Percentiles rank a stretch among this genome's conserved stretches.
Conservation (phyloP, 345 rosid species). For the Psidium friedrichsthalianum region DNA sequence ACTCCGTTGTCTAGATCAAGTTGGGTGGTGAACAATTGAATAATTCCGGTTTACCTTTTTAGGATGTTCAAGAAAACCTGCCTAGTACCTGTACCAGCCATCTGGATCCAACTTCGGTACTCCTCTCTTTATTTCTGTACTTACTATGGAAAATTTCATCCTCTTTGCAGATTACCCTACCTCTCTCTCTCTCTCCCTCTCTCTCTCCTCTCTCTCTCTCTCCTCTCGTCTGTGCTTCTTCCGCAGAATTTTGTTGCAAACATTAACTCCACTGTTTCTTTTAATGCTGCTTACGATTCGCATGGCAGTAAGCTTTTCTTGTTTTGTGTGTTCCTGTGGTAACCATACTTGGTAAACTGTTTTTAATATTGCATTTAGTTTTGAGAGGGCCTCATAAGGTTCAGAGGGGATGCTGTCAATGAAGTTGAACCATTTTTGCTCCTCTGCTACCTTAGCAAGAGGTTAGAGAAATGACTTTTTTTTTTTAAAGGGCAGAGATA, state of each 20-base stretch:
- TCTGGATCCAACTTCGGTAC: constrained; percentile 80
- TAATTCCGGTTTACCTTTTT: constrained; percentile 3
- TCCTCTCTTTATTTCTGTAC: constrained; percentile 1
- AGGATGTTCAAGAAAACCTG: constrained; percentile 61
- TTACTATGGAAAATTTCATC: not conserved
- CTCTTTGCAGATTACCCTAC: not conserved
- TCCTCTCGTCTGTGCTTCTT: constrained; percentile 60
- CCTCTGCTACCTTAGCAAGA: not conserved
- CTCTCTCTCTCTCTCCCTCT: not conserved
- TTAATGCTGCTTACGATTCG: constrained; percentile 77
- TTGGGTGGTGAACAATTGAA: not conserved
- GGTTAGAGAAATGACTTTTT: no score
- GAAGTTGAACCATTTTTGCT: not conserved
- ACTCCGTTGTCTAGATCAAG: not conserved
- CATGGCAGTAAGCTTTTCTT: constrained; percentile 50
- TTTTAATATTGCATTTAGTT: not conserved
- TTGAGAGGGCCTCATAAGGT: not conserved
- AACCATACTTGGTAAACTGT: not conserved
- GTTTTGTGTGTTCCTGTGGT: not conserved
- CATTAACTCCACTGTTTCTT: constrained; percentile 66
- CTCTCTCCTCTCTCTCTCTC: not conserved
- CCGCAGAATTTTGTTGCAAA: constrained; percentile 60
- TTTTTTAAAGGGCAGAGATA: not conserved
- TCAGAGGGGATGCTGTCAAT: not conserved
- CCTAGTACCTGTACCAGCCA: constrained; percentile 58